Evolutionary conservation across 1,139 yeast species (phyloP).

Genomic region (Suhomyces choctaworum): DNA sequence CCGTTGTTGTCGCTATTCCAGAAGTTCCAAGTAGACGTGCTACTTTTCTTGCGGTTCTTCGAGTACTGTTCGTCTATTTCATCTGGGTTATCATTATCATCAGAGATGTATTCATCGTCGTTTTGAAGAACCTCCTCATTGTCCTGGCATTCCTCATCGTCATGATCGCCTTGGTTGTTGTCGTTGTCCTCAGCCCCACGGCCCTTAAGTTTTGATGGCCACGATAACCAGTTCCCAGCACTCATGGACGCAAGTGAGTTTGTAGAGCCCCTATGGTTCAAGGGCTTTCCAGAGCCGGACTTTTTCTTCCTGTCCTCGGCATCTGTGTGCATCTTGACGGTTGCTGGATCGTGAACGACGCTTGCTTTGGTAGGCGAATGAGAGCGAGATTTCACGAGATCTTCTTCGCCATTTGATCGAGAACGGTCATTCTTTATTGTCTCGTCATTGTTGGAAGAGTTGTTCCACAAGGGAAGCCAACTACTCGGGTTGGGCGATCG

Average conservation of each 20-base stretch:
- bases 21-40: constrained; percentile 35
- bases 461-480: constrained; percentile 12
- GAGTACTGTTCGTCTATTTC: constrained; percentile 37
- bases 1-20: constrained; percentile 27
- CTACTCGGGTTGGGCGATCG: constrained; percentile 9
- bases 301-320: background rate
- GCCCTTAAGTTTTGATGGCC: constrained; percentile 13
- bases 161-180: constrained; percentile 2
- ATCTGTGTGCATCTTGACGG: background rate
- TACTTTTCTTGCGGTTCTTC: constrained; percentile 24
- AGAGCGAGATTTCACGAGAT: background rate
- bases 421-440: background rate
- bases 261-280: constrained; percentile 20
- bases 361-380: constrained; percentile 1
- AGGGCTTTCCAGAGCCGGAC: background rate
- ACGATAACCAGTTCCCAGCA: constrained; percentile 19
- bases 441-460: background rate
- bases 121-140: constrained; percentile 9
- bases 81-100: constrained; percentile 30
- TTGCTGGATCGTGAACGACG: background rate
- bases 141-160: background rate
- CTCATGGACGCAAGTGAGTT: constrained; percentile 24
- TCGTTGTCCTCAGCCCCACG: constrained; percentile 7
- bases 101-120: constrained; percentile 12
- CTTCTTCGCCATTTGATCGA: no score